These are phyloP conservation scores for Quercus phellos DNA, from an alignment of 331 rosid species.

Conservation along the genomic window DNA sequence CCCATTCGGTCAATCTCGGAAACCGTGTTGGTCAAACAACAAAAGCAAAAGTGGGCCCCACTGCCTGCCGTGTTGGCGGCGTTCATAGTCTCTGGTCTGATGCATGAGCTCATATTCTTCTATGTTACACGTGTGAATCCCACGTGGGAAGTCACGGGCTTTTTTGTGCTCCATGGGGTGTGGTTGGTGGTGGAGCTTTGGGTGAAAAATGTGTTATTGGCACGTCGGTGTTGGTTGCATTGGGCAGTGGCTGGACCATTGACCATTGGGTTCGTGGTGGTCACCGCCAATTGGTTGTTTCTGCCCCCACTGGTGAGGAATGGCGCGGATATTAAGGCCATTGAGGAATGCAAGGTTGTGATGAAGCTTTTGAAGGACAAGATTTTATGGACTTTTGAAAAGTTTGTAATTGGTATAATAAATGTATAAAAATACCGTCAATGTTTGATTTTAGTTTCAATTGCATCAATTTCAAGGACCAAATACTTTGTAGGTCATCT, in stretches of 20 bases:
- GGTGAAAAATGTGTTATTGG: background rate
- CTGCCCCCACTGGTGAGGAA: conserved; percentile 31
- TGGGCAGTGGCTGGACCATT: conserved; percentile 17
- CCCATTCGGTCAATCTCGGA: conserved; percentile 15
- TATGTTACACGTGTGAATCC: conserved; percentile 20
- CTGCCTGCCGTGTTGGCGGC: background rate
- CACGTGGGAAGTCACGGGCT: conserved; percentile 34
- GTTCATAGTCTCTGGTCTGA: conserved; percentile 34
- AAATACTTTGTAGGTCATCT: no score
- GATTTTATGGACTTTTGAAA: background rate
- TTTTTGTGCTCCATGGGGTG: conserved; percentile 31
- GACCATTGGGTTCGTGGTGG: conserved; percentile 30
- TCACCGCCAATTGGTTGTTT: conserved; percentile 38
- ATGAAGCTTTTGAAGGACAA: background rate
- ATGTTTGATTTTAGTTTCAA: no score
- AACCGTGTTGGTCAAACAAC: background rate
- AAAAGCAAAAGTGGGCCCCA: background rate
- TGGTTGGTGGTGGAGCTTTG: conserved; percentile 28
- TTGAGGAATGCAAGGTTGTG: conserved; percentile 14
- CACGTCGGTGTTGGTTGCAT: conserved; percentile 1
- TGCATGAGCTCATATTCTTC: conserved; percentile 29
- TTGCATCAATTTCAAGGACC: no score
- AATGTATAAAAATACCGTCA: no score
- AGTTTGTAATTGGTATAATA: no score
- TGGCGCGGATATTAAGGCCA: conserved; percentile 19